Base-by-base conservation (phyloP, 1,284 basidiomycete genomes). In the Trametes polyzona region DNA sequence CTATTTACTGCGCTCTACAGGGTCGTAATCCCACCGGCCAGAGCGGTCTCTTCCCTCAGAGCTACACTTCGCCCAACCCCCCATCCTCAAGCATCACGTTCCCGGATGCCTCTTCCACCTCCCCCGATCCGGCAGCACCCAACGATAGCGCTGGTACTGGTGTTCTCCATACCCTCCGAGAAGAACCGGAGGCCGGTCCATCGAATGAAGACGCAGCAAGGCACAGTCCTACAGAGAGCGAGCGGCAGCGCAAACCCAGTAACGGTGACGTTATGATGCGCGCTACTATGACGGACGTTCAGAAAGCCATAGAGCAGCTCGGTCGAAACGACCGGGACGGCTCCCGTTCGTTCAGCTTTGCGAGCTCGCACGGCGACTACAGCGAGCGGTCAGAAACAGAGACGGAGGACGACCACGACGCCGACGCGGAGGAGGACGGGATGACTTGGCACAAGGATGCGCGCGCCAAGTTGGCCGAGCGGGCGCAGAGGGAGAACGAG, bases 11-110 rank as follows among this genome's bases (percentile, higher is more conserved):
- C 26, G n/a, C 47, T 48, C 52, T 66, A 33, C 74, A 96, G 91
- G 96, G 96, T 36, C 88, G 89, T 39, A 97, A 96, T 73, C 72
- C 83, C 14, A 78, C 83, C 26, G 96, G 95, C 5, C 88, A 90
- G 70, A 77, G 84, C 26, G 96, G 96, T 9, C 79, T 99, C 9
- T 99, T 99, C 70, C 97, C 96, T 3, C 84, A 92, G 66, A 90
- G 87, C 59, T 98, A 98, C 73, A 98, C 95, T 2, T 82, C 90
- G 0, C 75, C 84, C 4, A 80, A 79, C 1, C 80, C 83, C 0
- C 82, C 83, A 12, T 62, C 72, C 56, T 55, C 64, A 56, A 35
- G 50, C 48, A 55, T 67, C 27, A 39, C 65, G 3, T 66, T 64
- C 43, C 62, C 65, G 12, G 59, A 60, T 27, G 36, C 53, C 9